Base-by-base conservation (phyloP, 768 basidiomycete species). In the Sporobolomyces roseus region DNA sequence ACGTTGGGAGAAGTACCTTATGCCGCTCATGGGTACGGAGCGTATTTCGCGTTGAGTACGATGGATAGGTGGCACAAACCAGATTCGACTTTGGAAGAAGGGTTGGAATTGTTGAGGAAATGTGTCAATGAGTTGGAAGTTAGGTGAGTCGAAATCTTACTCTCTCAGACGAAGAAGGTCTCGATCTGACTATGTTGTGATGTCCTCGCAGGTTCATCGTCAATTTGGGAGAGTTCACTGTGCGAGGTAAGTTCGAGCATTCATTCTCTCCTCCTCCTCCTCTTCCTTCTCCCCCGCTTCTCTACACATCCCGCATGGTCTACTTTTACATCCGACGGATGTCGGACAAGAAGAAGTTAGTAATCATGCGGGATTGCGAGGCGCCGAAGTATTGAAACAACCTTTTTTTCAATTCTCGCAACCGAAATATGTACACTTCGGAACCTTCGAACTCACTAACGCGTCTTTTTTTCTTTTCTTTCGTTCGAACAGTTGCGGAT, bases 1-100 rank as follows among this genome's bases (percentile, higher is more conserved):
- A 94, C 96, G 8, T 83, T 89, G 77, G 84, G 87, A 4, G 85
- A 87, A 63, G 88, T 96, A 17, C 93, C 93, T 0, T 99, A 93
- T 77, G 93, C 87, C 21, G 93, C 92, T 1, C 94, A 98, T 77
- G 96, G 96, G 3, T 93, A 97, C 77, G 96, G 92, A 50, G 84
- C 87, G 63, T 96, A 93, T 80, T 96, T 98, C 79, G 88, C 87
- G 14, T 80, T 97, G 73, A 87, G 88, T 85, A 88, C 94, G 77
- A 83, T 98, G 62, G 96, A 99, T 77, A 83, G 90, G 73, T 98
- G 96, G 79, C 93, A 97, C 78, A 85, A 92, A 79, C 92, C 93
- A 0, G 87, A 90, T 46, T 91, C 88, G 35, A 79, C 86, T 3
- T 79, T 92, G 27, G 90, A 92, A 74, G 91, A 94, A 74, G 96